Evolutionary conservation across 257 asterid genomes (phyloP).

Genomic region (Fraxinus americana): DNA sequence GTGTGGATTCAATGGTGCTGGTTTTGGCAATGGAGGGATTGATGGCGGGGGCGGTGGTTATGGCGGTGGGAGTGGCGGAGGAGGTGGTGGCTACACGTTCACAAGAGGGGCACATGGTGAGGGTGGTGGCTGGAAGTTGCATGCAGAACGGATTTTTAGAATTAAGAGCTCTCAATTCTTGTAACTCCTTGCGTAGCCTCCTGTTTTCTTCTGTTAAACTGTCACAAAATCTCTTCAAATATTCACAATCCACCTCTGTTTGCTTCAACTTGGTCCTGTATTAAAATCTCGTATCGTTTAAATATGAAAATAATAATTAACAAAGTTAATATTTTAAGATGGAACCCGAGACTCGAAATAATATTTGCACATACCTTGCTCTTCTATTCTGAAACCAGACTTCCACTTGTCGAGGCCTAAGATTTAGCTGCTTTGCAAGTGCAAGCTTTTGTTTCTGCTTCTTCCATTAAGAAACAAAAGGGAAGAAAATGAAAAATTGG

Average conservation of each 20-base stretch:
- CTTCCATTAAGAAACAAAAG: neutral
- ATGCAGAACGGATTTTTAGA: constrained; percentile 65
- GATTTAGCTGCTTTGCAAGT: constrained; percentile 82
- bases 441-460: constrained; percentile 77
- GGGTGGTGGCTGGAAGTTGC: constrained; percentile 80
- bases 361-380: constrained; percentile 56
- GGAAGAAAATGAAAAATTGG: neutral
- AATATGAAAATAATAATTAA: neutral
- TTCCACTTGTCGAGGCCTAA: constrained; percentile 83
- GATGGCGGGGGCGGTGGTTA: neutral
- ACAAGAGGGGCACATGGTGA: constrained; percentile 94
- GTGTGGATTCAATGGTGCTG: constrained; percentile 23
- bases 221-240: constrained; percentile 75
- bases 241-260: constrained; percentile 86
- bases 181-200: constrained; percentile 71
- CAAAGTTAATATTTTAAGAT: neutral
- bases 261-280: constrained; percentile 84
- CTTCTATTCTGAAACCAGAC: constrained; percentile 95
- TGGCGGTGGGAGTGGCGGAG: neutral
- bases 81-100: constrained; percentile 63
- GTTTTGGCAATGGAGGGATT: neutral
- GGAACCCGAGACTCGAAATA: too few relatives aligned
- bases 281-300: neutral
- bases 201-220: constrained; percentile 69
- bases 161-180: constrained; percentile 72